These are phyloP conservation scores for Abrus precatorius DNA, from an alignment of 306 rosid genomes.

Conservation along the genomic window DNA sequence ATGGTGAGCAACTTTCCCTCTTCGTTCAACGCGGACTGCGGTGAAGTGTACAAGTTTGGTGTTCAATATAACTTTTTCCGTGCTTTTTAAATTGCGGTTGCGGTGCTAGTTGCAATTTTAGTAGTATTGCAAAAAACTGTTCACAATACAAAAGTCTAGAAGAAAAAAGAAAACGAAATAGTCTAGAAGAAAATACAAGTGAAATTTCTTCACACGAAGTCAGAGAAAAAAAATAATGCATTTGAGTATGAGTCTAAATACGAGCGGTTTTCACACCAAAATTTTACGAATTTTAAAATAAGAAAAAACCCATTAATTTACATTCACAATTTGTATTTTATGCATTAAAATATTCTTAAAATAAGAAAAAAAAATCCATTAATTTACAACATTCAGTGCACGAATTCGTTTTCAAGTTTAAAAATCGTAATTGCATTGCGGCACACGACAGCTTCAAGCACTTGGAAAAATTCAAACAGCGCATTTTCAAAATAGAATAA, in stretches of 20 bases:
- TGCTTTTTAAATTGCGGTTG: neutral
- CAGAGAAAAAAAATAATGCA: neutral
- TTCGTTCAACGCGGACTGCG: constrained; percentile 36
- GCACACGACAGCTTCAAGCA: neutral
- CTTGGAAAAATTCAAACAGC: constrained; percentile 15
- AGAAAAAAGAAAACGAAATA: neutral
- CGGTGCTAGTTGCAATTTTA: neutral
- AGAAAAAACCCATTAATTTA: too few species aligned
- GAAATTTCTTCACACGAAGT: constrained; percentile 32
- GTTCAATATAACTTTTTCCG: neutral
- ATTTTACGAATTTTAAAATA: too few species aligned
- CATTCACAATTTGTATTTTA: too few species aligned
- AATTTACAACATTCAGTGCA: too few species aligned
- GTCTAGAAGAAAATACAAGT: neutral
- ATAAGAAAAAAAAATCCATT: too few species aligned
- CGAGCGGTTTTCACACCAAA: too few species aligned
- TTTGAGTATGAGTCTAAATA: too few species aligned
- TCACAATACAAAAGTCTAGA: neutral
- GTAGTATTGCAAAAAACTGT: neutral
- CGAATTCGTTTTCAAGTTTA: too few species aligned
- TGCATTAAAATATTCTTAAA: too few species aligned
- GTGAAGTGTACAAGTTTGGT: neutral
- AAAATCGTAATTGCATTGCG: too few species aligned
- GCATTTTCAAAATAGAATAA: neutral
- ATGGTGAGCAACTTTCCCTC: neutral